These are phyloP conservation scores for Podila epicladia DNA, from an alignment of 192 early-diverging fungal species.

Conservation along the genomic window DNA sequence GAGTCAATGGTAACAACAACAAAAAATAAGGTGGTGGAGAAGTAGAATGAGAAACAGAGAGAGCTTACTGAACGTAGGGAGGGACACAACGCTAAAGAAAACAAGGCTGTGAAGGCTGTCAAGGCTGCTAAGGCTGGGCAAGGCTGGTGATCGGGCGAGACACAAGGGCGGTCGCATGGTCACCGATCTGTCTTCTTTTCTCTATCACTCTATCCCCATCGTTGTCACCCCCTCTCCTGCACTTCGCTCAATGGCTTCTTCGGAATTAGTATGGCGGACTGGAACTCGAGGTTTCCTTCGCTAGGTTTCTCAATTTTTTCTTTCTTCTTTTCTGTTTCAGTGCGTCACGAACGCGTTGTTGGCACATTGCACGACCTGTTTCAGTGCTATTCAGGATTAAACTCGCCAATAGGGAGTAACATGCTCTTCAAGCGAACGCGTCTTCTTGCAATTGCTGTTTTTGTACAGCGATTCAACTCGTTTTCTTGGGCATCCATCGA, in stretches of 20 bases:
- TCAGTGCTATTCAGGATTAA: no score
- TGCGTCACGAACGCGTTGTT: no score
- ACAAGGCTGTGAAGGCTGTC: no score
- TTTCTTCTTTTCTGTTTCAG: background rate
- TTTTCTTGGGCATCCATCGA: no score
- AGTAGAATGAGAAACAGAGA: slow-evolving; percentile 9
- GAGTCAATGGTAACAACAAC: background rate
- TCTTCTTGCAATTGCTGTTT: no score
- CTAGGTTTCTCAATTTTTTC: background rate
- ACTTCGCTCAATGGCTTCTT: background rate
- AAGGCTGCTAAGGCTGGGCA: background rate
- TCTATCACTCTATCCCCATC: background rate
- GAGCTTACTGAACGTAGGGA: background rate
- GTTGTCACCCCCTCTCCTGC: background rate
- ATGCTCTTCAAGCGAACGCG: no score
- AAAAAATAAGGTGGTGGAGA: background rate
- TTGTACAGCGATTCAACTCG: no score
- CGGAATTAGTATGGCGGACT: background rate
- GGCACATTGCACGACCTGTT: no score
- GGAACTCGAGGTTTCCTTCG: background rate
- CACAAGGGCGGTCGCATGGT: no score
- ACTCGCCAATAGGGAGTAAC: no score
- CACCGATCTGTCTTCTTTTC: background rate
- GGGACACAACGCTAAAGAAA: no score
- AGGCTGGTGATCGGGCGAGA: no score